Conservation (phyloP, 2,329 filamentous ascomycete genomes). For the Macrophomina phaseolina region DNA sequence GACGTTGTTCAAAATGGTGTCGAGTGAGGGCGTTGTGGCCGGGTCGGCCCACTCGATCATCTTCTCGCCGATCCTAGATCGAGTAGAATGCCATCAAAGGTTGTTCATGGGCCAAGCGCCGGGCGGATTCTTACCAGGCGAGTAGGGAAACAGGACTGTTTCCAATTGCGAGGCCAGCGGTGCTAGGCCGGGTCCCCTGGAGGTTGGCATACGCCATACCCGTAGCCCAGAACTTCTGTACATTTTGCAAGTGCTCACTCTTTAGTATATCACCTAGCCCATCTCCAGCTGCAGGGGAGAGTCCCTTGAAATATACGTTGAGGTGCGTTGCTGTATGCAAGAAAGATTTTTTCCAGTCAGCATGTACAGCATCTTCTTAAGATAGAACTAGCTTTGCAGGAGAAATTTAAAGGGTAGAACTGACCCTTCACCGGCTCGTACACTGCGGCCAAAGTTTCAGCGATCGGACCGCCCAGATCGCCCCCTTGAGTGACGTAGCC, state of each 20-base stretch:
- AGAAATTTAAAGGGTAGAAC: not conserved
- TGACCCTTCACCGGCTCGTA: conserved; percentile 34
- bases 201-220: conserved; percentile 58
- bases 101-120: too few relatives aligned
- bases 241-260: conserved; percentile 44
- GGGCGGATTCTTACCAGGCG: conserved; percentile 49
- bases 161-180: conserved; percentile 61
- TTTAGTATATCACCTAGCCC: conserved; percentile 38
- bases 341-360: too few relatives aligned
- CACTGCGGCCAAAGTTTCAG: conserved; percentile 49
- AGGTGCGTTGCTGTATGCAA: not conserved
- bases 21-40: conserved; percentile 40
- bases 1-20: conserved; percentile 57
- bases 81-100: too few relatives aligned
- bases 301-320: not conserved
- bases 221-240: conserved; percentile 45
- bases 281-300: too few relatives aligned
- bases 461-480: conserved; percentile 58
- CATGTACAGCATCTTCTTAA: too few relatives aligned
- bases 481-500: conserved; percentile 64
- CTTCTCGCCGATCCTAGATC: conserved; percentile 42
- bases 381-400: too few relatives aligned
- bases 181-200: conserved; percentile 62
- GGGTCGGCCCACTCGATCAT: conserved; percentile 60
- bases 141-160: conserved; percentile 63